phyloP scores from a whole-genome alignment of 1,139 yeast genomes.

The Kodamaea sp. region DNA sequence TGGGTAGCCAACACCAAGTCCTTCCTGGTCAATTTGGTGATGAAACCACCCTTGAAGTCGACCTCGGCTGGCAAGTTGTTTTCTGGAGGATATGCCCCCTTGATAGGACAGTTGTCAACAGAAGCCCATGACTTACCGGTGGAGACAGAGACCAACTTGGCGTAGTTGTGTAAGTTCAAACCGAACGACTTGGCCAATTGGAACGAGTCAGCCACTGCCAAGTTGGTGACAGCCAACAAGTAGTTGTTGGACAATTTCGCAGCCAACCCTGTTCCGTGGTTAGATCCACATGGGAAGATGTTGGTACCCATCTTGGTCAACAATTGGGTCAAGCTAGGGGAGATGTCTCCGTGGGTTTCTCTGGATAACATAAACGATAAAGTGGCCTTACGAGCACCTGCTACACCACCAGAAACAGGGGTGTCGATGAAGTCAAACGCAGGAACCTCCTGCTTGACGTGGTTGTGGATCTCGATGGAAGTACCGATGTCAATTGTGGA shows the following conservation, averaged over 20 bases:
- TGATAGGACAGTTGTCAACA: slow-evolving; percentile 60
- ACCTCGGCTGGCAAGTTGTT: slow-evolving; percentile 47
- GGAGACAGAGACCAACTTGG: slow-evolving; percentile 56
- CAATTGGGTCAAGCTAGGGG: slow-evolving; percentile 28
- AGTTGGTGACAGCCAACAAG: slow-evolving; percentile 56
- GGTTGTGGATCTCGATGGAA: slow-evolving; percentile 42
- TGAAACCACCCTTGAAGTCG: slow-evolving; percentile 55
- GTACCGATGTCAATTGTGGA: slow-evolving; percentile 59
- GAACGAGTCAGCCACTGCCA: slow-evolving; percentile 63
- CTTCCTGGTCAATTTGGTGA: slow-evolving; percentile 55
- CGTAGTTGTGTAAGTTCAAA: slow-evolving; percentile 49
- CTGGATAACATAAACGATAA: slow-evolving; percentile 60
- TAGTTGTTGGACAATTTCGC: slow-evolving; percentile 63
- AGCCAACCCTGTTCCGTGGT: slow-evolving; percentile 58
- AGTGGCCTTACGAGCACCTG: slow-evolving; percentile 58
- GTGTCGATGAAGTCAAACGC: slow-evolving; percentile 52
- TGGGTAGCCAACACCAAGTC: slow-evolving; percentile 58
- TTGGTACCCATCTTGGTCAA: slow-evolving; percentile 54
- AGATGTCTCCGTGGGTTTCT: slow-evolving; percentile 26
- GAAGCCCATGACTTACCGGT: slow-evolving; percentile 65
- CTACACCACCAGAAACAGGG: slow-evolving; percentile 64
- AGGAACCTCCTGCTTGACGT: slow-evolving; percentile 35
- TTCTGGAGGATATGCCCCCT: slow-evolving; percentile 49
- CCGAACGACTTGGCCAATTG: slow-evolving; percentile 58
- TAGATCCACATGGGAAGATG: slow-evolving; percentile 53